phyloP scores from a whole-genome alignment of 352 stramenopile genomes.

The Phytophthora sansomeana region DNA sequence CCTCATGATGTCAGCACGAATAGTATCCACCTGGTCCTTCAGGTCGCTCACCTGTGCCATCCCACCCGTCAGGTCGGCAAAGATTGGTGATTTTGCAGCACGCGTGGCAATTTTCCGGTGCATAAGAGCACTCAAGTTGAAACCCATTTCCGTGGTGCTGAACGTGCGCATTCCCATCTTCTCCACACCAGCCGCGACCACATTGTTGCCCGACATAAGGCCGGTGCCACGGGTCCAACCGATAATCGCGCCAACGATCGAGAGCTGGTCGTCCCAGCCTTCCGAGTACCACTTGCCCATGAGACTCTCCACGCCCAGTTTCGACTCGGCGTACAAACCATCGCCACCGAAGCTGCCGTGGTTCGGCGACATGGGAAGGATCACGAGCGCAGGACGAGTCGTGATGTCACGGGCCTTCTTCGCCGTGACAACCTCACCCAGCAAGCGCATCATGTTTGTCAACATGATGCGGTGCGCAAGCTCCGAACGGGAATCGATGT shows the following conservation, averaged over 20 bases:
- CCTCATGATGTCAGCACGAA: constrained; percentile 62
- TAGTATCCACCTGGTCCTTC: constrained; percentile 65
- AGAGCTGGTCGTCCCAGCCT: constrained; percentile 88
- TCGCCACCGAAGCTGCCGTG: constrained; percentile 89
- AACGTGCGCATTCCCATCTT: constrained; percentile 87
- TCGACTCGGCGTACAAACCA: constrained; percentile 90
- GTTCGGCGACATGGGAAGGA: constrained; percentile 88
- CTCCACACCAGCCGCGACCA: constrained; percentile 84
- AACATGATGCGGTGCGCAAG: constrained; percentile 90
- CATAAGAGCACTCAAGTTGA: constrained; percentile 87
- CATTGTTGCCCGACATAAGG: constrained; percentile 91
- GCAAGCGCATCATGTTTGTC: constrained; percentile 85
- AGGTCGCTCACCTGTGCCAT: constrained; percentile 83
- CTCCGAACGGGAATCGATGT: constrained; percentile 84
- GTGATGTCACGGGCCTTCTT: constrained; percentile 78
- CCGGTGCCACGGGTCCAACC: constrained; percentile 89
- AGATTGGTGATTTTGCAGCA: constrained; percentile 76
- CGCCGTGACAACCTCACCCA: constrained; percentile 78
- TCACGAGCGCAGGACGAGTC: constrained; percentile 78
- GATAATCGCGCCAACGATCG: constrained; percentile 85
- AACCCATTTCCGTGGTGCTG: constrained; percentile 89
- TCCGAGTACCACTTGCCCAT: constrained; percentile 90
- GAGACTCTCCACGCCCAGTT: constrained; percentile 87
- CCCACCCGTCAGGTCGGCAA: constrained; percentile 82
- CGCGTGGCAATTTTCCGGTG: constrained; percentile 80